phyloP scores from a whole-genome alignment of 176 grass and related monocot species.

The Paspalum vaginatum region DNA sequence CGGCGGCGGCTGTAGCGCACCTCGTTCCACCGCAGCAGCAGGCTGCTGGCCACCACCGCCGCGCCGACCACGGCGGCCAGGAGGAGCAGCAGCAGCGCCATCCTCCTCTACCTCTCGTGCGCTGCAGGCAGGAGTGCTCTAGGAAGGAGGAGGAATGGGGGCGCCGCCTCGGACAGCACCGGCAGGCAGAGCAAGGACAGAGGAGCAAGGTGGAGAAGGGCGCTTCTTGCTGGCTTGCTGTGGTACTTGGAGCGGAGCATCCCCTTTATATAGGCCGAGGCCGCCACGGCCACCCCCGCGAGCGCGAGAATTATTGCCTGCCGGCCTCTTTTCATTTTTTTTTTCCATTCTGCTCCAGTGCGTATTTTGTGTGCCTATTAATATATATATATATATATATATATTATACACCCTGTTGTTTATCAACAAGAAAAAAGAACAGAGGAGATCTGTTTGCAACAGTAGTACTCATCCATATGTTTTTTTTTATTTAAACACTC shows the following conservation, averaged over 20 bases:
- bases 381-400: no score
- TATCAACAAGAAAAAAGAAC: neutral
- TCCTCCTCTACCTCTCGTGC: neutral
- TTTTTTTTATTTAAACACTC: no score
- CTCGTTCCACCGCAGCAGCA: conserved; percentile 83
- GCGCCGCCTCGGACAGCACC: neutral
- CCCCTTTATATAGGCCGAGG: conserved; percentile 52
- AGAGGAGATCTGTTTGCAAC: no score
- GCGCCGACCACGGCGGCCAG: neutral
- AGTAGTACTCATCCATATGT: neutral
- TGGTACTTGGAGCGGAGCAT: conserved; percentile 20
- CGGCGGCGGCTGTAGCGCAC: conserved; percentile 70
- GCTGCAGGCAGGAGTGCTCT: neutral
- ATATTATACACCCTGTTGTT: no score
- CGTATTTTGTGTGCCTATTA: no score
- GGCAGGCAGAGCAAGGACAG: neutral
- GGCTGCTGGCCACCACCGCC: conserved; percentile 54
- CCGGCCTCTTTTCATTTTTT: neutral
- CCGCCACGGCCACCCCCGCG: neutral
- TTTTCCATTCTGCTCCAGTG: neutral
- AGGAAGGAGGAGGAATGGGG: neutral
- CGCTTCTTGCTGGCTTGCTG: neutral
- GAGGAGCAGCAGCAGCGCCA: conserved; percentile 36
- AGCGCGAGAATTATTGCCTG: conserved; percentile 38
- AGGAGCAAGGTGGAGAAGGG: neutral